Base-by-base conservation (phyloP, 192 early-diverging fungal species). In the Rhizoclosmatium sp. region DNA sequence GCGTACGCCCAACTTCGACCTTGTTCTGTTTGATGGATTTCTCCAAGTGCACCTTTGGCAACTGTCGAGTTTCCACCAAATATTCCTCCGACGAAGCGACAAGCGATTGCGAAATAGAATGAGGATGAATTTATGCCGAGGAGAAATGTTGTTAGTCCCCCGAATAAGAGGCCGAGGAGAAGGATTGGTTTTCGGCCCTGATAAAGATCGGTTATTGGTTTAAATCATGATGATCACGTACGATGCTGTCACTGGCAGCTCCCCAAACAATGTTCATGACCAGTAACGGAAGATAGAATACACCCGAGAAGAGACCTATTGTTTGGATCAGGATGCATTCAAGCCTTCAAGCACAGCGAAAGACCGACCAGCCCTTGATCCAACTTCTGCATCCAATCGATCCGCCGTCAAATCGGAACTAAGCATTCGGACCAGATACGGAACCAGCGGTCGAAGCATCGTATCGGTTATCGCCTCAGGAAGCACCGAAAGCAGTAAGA, bases 231-330 rank as follows among this genome's bases (percentile, higher is more conserved):
- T 12, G 5, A 16, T n/a, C 16, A n/a, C 65, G 21, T 14, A 61
- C 59, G 3, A 71, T 21, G 5, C 51, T 65, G 80, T 89, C 88
- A 10, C 76, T 80, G 14, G 79, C 45, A 12, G 60, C 44, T 4
- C 88, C 88, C 88, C 88, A 89, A 2, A 85, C 61, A 16, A 88
- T 54, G 67, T 88, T 89, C 64, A 76, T 89, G 59, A 88, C 9
- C 21, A 89, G 69, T 56, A 88, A 71, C 12, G 88, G 88, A 31
- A 81, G 48, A 78, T 87, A 86, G 66, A 86, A 89, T 39, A 82
- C 80, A 19, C 75, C 78, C 4, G 83, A 61, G 56, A 89, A 71
- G 39, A 88, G 68, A 4, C 88, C 88, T 51, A 59, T 56, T 1
- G 42, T 12, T 54, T 9, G 47, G 0, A 56, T 71, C 67, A 58